Evolutionary conservation across 768 basidiomycete species (phyloP), one percentile per base, ranked within the genome.

Genomic region (Mycena maculata): DNA sequence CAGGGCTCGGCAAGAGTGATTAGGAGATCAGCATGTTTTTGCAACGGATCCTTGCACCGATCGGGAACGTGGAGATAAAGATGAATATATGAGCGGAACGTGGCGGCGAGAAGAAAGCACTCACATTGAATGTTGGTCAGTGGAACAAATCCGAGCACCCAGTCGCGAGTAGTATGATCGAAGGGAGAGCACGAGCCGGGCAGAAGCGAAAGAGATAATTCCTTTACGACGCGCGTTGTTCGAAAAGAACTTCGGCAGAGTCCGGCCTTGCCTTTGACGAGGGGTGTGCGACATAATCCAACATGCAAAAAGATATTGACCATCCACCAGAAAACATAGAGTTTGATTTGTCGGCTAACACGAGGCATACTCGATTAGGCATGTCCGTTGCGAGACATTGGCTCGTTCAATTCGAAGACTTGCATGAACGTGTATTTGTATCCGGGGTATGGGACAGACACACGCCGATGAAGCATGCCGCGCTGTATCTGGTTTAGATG

Each of bases 51-150:
- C 81, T 79, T 79, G 75, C 80, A 80, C 74, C 84, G 90, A 91
- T 92, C 89, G 88, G 81, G 78, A 92, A 92, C 90, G 92, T 92
- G 92, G 85, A 82, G 86, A 91, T 87, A 88, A 88, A 87, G 85
- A 81, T 86, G 87, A 87, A 85, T 86, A 83, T 82, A 84, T 85
- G 82, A 90, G 44, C 15, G 50, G 59, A 71, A 92, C 91, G 90
- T 92, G 91, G 85, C 83, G 80, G 80, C 76, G 80, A 87, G 88
- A 90, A 90, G 87, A 78, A 83, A 86, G 84, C 83, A 79, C 85
- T 84, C 85, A 84, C 85, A 83, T 81, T 82, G 81, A 82, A 83
- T 77, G 80, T 86, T 87, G 86, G 85, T 81, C 81, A 84, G 90
- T 92, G 90, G 91, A 91, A 89, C 83, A 85, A 84, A 80, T 83